Conservation (phyloP, 306 rosid genomes). For the Astragalus membranaceus region DNA sequence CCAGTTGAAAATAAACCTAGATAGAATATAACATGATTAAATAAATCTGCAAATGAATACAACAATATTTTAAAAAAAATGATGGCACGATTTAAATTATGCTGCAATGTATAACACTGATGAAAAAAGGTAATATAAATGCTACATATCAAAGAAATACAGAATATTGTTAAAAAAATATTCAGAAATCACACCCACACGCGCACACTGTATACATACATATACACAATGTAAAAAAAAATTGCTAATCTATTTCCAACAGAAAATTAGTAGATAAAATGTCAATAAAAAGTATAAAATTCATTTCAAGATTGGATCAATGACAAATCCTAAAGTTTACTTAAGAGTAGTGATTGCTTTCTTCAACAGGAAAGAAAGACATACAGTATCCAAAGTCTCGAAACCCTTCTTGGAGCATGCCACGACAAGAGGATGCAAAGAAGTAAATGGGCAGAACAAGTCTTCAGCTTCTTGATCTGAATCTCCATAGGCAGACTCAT, state of each 20-base stretch:
- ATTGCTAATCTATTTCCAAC: background rate
- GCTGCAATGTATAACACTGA: background rate
- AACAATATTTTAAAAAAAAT: background rate
- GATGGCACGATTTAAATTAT: background rate
- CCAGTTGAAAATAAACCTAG: constrained; percentile 95
- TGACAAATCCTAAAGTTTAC: background rate
- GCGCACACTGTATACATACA: background rate
- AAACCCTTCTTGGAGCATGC: constrained; percentile 90
- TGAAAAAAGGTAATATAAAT: background rate
- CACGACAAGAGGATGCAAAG: constrained; percentile 71
- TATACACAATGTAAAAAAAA: background rate
- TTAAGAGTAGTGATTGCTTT: constrained; percentile 13
- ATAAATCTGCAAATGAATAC: background rate
- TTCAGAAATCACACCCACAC: background rate
- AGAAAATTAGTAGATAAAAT: background rate
- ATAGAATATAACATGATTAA: constrained; percentile 24
- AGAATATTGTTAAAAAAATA: background rate
- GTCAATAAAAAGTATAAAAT: background rate
- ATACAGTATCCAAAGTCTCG: constrained; percentile 84
- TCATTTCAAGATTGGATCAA: background rate
- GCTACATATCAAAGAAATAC: background rate
- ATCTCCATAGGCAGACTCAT: constrained; percentile 59
- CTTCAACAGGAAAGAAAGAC: constrained; percentile 27
- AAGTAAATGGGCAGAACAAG: constrained; percentile 83
- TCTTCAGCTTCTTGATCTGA: constrained; percentile 52